These are phyloP conservation scores for Debaryomyces sp. DNA, from an alignment of 1,139 yeast species.

Conservation along the genomic window DNA sequence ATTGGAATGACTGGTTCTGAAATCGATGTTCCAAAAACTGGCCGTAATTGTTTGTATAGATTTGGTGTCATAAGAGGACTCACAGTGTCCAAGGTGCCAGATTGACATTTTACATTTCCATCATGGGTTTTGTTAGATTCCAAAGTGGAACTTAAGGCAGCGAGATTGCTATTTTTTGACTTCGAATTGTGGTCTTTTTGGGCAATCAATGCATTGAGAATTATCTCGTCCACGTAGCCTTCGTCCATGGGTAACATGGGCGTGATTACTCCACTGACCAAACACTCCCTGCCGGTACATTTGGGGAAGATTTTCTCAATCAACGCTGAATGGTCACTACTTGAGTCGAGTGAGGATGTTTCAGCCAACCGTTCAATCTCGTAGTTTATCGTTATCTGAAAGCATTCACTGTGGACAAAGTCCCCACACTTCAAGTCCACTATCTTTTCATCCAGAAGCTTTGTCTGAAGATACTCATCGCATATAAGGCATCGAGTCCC, in stretches of 20 bases:
- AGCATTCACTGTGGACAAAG: slow-evolving; percentile 42
- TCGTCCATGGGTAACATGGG: slow-evolving; percentile 14
- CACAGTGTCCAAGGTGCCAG: neutral
- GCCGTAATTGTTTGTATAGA: neutral
- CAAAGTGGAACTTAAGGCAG: slow-evolving; percentile 15
- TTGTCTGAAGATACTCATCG: slow-evolving; percentile 35
- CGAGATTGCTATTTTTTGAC: slow-evolving; percentile 8
- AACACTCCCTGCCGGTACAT: slow-evolving; percentile 16
- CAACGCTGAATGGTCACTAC: slow-evolving; percentile 1
- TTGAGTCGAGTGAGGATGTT: slow-evolving; percentile 1
- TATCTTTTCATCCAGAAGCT: slow-evolving; percentile 35
- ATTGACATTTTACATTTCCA: neutral
- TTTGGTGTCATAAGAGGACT: neutral
- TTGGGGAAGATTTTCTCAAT: slow-evolving; percentile 12
- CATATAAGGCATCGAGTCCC: slow-evolving; percentile 36
- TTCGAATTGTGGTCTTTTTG: slow-evolving; percentile 8
- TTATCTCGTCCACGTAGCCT: slow-evolving; percentile 9
- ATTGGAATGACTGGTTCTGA: neutral
- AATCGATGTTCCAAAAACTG: neutral
- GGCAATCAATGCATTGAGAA: slow-evolving; percentile 8
- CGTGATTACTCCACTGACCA: neutral
- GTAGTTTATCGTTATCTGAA: slow-evolving; percentile 15
- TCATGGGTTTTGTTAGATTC: neutral
- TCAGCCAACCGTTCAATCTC: slow-evolving; percentile 14
- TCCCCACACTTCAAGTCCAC: slow-evolving; percentile 42